phyloP scores from a whole-genome alignment of 1,139 yeast species.

The Blastobotrys petasosporus region DNA sequence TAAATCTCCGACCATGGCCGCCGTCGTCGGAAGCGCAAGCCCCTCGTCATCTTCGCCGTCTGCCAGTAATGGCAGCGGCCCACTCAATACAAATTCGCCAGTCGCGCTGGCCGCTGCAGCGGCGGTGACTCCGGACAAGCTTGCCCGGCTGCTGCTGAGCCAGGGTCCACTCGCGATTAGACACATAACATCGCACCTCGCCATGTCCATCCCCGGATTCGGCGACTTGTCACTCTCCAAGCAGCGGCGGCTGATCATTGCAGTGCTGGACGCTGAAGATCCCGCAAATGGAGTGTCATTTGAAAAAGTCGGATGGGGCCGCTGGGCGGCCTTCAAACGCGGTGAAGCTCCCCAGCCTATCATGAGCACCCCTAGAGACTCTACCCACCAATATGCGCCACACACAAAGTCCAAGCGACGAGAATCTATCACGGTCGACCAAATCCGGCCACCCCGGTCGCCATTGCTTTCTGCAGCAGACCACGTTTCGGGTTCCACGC shows the following conservation, averaged over 20 bases:
- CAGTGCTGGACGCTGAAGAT: conserved; percentile 75
- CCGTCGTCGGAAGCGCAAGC: background rate
- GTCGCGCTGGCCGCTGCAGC: conserved; percentile 86
- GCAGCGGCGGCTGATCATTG: conserved; percentile 84
- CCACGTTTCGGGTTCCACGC: conserved; percentile 12
- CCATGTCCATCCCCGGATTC: conserved; percentile 71
- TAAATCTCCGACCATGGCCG: background rate
- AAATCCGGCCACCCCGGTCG: conserved; percentile 23
- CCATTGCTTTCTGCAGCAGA: conserved; percentile 22
- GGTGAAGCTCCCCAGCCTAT: conserved; percentile 7
- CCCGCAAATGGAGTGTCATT: conserved; percentile 54
- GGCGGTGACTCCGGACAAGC: conserved; percentile 72
- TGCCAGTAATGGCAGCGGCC: conserved; percentile 18
- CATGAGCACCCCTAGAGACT: conserved; percentile 5
- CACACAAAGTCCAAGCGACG: conserved; percentile 28
- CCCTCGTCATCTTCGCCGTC: background rate
- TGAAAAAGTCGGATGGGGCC: conserved; percentile 97
- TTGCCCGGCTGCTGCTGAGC: conserved; percentile 59
- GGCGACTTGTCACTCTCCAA: conserved; percentile 76
- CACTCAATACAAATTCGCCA: conserved; percentile 70
- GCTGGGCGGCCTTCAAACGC: conserved; percentile 55
- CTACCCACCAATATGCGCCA: conserved; percentile 20
- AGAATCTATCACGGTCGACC: conserved; percentile 46
- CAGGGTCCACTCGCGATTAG: conserved; percentile 91
- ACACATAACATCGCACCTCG: conserved; percentile 74